Percentiles rank a stretch among this genome's conserved stretches.
Evolutionary conservation across 306 rosid species (phyloP).

Genomic region (Phaseolus lunatus): DNA sequence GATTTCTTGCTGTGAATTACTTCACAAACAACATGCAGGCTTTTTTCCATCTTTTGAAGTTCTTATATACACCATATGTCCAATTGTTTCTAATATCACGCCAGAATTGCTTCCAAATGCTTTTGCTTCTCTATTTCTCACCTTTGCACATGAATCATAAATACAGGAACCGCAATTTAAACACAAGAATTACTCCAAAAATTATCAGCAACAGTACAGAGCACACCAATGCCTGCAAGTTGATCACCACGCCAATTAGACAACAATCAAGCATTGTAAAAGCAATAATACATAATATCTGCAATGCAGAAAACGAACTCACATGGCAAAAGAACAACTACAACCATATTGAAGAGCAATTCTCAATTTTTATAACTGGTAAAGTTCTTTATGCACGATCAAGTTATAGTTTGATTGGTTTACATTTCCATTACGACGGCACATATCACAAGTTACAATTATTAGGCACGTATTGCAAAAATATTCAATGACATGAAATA

Average conservation of each 20-base stretch:
- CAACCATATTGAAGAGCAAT: constrained; percentile 15
- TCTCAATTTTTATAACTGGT: constrained; percentile 15
- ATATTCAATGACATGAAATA: neutral
- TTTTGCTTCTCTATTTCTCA: constrained; percentile 41
- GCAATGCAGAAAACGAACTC: constrained; percentile 26
- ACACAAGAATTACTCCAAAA: constrained; percentile 56
- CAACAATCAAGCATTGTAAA: neutral
- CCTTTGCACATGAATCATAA: constrained; percentile 29
- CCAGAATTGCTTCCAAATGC: constrained; percentile 41
- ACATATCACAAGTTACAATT: neutral
- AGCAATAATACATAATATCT: neutral
- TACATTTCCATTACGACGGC: neutral
- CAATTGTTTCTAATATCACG: constrained; percentile 37
- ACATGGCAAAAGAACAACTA: constrained; percentile 14
- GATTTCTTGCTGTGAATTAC: constrained; percentile 36
- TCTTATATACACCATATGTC: constrained; percentile 44
- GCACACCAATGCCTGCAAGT: constrained; percentile 82
- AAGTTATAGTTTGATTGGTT: neutral
- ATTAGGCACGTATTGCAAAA: neutral
- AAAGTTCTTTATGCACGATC: constrained; percentile 8
- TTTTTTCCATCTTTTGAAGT: constrained; percentile 23
- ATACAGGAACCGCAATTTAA: constrained; percentile 46
- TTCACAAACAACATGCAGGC: constrained; percentile 32
- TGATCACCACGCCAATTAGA: constrained; percentile 40
- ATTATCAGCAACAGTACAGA: constrained; percentile 57